Conservation (phyloP, 116 monocot species). For the Zostera marina region DNA sequence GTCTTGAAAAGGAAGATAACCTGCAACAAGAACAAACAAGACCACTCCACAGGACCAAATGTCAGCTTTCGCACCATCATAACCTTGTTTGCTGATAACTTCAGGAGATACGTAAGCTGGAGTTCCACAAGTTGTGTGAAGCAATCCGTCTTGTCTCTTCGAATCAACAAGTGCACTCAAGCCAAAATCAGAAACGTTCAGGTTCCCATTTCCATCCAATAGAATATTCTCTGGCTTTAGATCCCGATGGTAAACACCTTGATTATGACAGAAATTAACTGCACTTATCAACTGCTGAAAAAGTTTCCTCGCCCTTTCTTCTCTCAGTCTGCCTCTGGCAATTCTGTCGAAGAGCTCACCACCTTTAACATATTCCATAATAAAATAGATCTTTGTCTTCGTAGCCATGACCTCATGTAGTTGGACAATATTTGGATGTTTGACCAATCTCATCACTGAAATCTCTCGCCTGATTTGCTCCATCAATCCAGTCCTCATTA, state of each 20-base stretch:
- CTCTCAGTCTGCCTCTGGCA: constrained; percentile 20
- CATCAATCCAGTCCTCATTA: constrained; percentile 15
- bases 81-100: constrained; percentile 18
- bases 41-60: constrained; percentile 34
- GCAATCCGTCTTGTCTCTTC: constrained; percentile 12
- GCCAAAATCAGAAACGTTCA: constrained; percentile 24
- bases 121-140: constrained; percentile 23
- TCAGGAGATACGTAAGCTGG: constrained; percentile 27
- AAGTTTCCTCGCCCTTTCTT: constrained; percentile 12
- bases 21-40: constrained; percentile 17
- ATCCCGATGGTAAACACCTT: constrained; percentile 24
- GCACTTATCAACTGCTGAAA: constrained; percentile 21
- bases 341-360: constrained; percentile 26
- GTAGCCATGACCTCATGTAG: constrained; percentile 36
- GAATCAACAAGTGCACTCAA: constrained; percentile 18
- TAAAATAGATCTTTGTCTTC: constrained; percentile 29
- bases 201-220: constrained; percentile 13
- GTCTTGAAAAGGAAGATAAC: constrained; percentile 27
- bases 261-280: constrained; percentile 16
- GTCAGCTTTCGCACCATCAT: constrained; percentile 23
- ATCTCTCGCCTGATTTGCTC: constrained; percentile 35
- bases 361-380: constrained; percentile 27
- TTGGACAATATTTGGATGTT: constrained; percentile 25
- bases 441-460: constrained; percentile 20
- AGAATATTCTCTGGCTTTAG: constrained; percentile 21